Evolutionary conservation across 2,329 filamentous ascomycete species (phyloP).

Genomic region (Lachnellula hyalina): DNA sequence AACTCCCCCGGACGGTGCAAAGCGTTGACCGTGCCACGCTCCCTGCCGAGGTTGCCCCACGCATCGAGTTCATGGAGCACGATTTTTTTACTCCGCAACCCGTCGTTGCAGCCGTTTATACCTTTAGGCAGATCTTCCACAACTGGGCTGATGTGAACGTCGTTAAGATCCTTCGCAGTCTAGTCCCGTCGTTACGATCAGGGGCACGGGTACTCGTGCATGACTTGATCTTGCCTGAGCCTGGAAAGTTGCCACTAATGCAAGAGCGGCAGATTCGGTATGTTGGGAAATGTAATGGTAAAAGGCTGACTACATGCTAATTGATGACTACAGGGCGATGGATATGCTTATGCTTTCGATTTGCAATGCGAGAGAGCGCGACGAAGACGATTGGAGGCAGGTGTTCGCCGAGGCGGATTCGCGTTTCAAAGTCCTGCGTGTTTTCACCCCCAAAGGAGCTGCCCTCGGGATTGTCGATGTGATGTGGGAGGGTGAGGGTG

Average conservation of each 20-base stretch:
- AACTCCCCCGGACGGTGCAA: conserved; percentile 26
- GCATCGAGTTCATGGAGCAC: conserved; percentile 33
- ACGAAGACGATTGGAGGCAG: conserved; percentile 39
- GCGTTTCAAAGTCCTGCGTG: conserved; percentile 46
- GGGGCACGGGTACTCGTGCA: conserved; percentile 35
- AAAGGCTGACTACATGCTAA: not conserved
- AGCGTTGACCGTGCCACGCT: conserved; percentile 1
- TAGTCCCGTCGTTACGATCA: conserved; percentile 38
- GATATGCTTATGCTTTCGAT: conserved; percentile 48
- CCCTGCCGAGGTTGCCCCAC: conserved; percentile 11
- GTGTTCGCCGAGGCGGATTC: conserved; percentile 43
- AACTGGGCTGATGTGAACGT: conserved; percentile 41
- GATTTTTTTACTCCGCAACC: conserved; percentile 40
- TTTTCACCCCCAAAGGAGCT: conserved; percentile 49
- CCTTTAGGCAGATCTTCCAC: conserved; percentile 43
- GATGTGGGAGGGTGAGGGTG: not conserved
- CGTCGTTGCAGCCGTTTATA: conserved; percentile 38
- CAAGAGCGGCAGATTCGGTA: conserved; percentile 8
- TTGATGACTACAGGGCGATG: not conserved
- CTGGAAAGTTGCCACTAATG: conserved; percentile 1
- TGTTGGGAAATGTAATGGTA: not conserved
- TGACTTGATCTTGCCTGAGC: conserved; percentile 11
- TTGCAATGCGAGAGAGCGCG: conserved; percentile 45
- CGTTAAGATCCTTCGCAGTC: conserved; percentile 31
- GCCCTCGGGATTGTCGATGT: conserved; percentile 2